Evolutionary conservation across 2,329 filamentous ascomycete species (phyloP).

Genomic region (Claviceps digitariae): DNA sequence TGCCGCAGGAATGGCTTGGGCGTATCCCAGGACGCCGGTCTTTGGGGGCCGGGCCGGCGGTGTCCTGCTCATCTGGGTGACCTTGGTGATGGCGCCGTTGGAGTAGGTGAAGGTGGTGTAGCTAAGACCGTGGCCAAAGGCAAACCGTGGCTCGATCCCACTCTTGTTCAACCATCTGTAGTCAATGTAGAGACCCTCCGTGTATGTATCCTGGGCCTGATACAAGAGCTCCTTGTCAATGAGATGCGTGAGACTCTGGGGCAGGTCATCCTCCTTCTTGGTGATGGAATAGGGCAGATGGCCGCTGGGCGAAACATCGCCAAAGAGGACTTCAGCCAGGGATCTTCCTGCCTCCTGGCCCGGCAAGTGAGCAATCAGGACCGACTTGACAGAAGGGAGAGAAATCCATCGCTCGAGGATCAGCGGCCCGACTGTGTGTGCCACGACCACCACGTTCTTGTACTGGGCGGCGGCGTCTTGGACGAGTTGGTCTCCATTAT

Average conservation of each 20-base stretch:
- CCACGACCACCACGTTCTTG: slow-evolving; percentile 57
- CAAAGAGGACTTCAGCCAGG: slow-evolving; percentile 66
- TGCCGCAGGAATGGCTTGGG: slow-evolving; percentile 36
- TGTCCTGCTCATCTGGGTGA: slow-evolving; percentile 27
- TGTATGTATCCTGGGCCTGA: slow-evolving; percentile 70
- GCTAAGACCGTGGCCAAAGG: slow-evolving; percentile 76
- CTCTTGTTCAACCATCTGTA: slow-evolving; percentile 80
- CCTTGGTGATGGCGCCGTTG: slow-evolving; percentile 31
- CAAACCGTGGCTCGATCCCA: slow-evolving; percentile 60
- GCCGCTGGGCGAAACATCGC: slow-evolving; percentile 61
- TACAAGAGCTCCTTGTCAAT: slow-evolving; percentile 39
- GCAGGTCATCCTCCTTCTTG: slow-evolving; percentile 56
- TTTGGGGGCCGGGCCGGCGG: slow-evolving; percentile 22
- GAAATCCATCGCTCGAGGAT: slow-evolving; percentile 71
- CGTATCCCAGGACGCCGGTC: slow-evolving; percentile 31
- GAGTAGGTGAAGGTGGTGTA: slow-evolving; percentile 61
- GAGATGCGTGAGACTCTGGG: slow-evolving; percentile 33
- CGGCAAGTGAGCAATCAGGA: slow-evolving; percentile 73
- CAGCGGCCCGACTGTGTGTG: slow-evolving; percentile 76
- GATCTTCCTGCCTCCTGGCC: slow-evolving; percentile 80
- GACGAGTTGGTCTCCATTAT: slow-evolving; percentile 70
- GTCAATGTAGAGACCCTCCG: slow-evolving; percentile 74
- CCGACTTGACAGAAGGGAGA: slow-evolving; percentile 60
- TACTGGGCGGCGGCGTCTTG: slow-evolving; percentile 47
- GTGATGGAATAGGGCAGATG: slow-evolving; percentile 81